Percentiles rank a stretch among this genome's conserved stretches.
Evolutionary conservation across 805 yeast species (phyloP).

Genomic region (Sporopachydermia lactativora): DNA sequence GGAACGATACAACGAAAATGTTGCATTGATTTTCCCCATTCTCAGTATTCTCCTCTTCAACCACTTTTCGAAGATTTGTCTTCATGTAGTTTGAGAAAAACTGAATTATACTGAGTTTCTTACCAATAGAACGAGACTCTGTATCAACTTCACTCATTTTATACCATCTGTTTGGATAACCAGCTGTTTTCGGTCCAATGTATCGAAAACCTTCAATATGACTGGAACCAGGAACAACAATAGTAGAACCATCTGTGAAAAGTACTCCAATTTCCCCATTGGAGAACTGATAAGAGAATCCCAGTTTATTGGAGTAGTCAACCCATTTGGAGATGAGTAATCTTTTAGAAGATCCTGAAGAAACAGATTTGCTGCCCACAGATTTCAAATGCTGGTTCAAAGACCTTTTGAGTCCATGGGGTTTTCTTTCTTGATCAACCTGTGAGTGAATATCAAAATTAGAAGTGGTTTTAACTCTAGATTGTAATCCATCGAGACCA

Average conservation of each 20-base stretch:
- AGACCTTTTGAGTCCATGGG: constrained; percentile 4
- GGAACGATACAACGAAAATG: constrained; percentile 65
- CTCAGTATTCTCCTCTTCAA: constrained; percentile 37
- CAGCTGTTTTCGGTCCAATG: constrained; percentile 17
- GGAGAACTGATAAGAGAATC: constrained; percentile 84
- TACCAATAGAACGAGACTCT: constrained; percentile 21
- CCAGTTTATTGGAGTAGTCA: constrained; percentile 91
- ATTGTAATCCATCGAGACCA: constrained; percentile 16
- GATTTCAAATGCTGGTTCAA: constrained; percentile 21
- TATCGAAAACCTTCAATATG: constrained; percentile 55
- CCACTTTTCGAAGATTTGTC: constrained; percentile 71
- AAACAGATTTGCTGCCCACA: constrained; percentile 5
- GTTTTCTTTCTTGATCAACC: constrained; percentile 3
- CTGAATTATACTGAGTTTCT: constrained; percentile 72
- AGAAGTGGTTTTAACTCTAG: neutral
- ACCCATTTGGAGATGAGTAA: constrained; percentile 90
- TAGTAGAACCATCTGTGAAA: constrained; percentile 74
- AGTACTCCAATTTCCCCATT: constrained; percentile 84
- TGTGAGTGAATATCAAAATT: constrained; percentile 3
- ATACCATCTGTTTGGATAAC: constrained; percentile 31
- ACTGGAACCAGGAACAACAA: constrained; percentile 42
- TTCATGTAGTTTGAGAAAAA: constrained; percentile 89
- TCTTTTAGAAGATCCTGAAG: constrained; percentile 28
- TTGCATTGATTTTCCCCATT: constrained; percentile 10
- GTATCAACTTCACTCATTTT: constrained; percentile 23